phyloP scores from a whole-genome alignment of 2,329 filamentous ascomycete genomes.

The Pestalotiopsis sp. region DNA sequence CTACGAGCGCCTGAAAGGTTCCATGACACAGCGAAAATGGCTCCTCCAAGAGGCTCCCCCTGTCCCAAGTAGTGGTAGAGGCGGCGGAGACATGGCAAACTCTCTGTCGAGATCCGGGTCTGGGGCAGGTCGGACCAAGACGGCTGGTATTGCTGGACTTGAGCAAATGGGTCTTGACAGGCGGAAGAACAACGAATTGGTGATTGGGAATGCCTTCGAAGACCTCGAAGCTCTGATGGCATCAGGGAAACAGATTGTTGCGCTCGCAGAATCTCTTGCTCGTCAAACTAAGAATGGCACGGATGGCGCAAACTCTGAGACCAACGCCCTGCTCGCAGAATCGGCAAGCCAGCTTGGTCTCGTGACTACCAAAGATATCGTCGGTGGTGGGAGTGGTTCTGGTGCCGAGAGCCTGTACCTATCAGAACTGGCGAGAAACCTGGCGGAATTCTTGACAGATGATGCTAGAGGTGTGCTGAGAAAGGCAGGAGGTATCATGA shows the following conservation, averaged over 20 bases:
- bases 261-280: constrained; percentile 86
- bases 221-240: constrained; percentile 97
- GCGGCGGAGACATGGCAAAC: constrained; percentile 37
- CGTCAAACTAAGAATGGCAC: constrained; percentile 61
- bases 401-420: constrained; percentile 80
- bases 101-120: constrained; percentile 28
- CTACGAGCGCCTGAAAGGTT: constrained; percentile 82
- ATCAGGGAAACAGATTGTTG: constrained; percentile 93
- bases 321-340: constrained; percentile 75
- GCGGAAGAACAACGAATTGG: constrained; percentile 88
- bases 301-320: constrained; percentile 66
- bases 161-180: constrained; percentile 84
- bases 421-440: constrained; percentile 80
- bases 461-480: constrained; percentile 78
- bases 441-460: constrained; percentile 89
- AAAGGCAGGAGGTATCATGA: constrained; percentile 85
- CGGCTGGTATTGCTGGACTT: constrained; percentile 88
- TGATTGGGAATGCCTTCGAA: constrained; percentile 93
- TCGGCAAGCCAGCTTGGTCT: constrained; percentile 84
- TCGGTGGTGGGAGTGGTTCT: constrained; percentile 69
- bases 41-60: constrained; percentile 87
- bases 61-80: constrained; percentile 65
- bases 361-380: constrained; percentile 93
- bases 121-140: constrained; percentile 49
- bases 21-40: constrained; percentile 94